Conservation (phyloP, 805 yeast species). For the Starmerella vitae region DNA sequence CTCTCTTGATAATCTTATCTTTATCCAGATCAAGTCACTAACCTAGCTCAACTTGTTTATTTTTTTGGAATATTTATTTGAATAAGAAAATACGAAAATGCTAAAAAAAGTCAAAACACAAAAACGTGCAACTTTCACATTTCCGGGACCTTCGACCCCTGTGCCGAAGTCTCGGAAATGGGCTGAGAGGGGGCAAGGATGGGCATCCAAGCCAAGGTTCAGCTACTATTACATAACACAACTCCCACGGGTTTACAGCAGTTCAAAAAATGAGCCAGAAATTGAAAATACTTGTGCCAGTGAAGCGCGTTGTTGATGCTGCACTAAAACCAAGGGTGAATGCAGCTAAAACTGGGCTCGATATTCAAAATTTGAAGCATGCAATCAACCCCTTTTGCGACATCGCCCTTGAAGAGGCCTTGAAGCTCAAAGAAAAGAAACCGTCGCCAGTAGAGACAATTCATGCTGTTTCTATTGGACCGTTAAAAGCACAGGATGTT, state of each 20-base stretch:
- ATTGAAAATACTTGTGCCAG: constrained; percentile 67
- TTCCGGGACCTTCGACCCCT: neutral
- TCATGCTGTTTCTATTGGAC: constrained; percentile 87
- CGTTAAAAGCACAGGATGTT: constrained; percentile 73
- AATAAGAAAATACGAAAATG: too few relatives aligned
- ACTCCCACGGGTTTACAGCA: too few relatives aligned
- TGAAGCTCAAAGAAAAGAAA: constrained; percentile 55
- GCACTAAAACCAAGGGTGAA: constrained; percentile 89
- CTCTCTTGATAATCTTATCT: neutral
- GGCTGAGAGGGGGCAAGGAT: neutral
- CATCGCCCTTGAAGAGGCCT: constrained; percentile 92
- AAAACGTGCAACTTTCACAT: too few relatives aligned
- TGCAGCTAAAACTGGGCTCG: constrained; percentile 70
- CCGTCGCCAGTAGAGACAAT: constrained; percentile 58
- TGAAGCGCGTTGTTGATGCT: constrained; percentile 86
- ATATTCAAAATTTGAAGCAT: constrained; percentile 79
- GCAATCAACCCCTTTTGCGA: constrained; percentile 95
- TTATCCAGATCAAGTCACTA: too few relatives aligned
- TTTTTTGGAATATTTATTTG: too few relatives aligned
- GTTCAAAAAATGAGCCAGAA: constrained; percentile 18
- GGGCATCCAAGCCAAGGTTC: too few relatives aligned
- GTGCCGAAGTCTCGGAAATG: neutral
- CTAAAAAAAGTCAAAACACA: too few relatives aligned
- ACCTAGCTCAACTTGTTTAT: too few relatives aligned
- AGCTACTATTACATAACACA: too few relatives aligned